These are phyloP conservation scores for Parasarocladium wereldwijsianum DNA, from an alignment of 2,329 filamentous ascomycete species.

Conservation along the genomic window DNA sequence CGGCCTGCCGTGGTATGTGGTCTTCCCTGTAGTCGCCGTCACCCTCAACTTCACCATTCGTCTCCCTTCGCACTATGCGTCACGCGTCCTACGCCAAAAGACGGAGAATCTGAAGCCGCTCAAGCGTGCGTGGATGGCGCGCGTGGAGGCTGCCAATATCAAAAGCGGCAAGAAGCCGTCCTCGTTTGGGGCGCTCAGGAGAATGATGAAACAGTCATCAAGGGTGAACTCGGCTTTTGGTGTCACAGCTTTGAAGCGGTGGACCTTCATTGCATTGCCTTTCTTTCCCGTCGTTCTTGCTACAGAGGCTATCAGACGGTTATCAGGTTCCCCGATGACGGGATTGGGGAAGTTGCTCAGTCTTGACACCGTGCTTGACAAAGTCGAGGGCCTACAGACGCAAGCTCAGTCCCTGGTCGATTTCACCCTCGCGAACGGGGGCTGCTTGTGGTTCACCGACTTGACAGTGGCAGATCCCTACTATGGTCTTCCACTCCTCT, in stretches of 20 bases:
- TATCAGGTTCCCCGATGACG: conserved; percentile 19
- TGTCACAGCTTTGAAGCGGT: conserved; percentile 32
- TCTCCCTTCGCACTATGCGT: conserved; percentile 31
- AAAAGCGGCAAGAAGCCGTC: too few relatives aligned
- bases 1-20: conserved; percentile 36
- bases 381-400: conserved; percentile 8
- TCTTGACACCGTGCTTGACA: conserved; percentile 11
- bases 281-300: conserved; percentile 34
- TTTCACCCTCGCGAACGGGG: conserved; percentile 29
- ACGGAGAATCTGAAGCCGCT: conserved; percentile 16
- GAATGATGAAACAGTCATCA: too few relatives aligned
- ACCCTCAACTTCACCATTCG: conserved; percentile 28
- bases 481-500: conserved; percentile 28
- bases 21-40: conserved; percentile 36
- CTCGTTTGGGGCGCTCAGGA: too few relatives aligned
- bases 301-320: conserved; percentile 34
- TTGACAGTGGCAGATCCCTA: conserved; percentile 37
- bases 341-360: conserved; percentile 18
- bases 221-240: conserved; percentile 24
- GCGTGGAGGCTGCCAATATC: conserved; percentile 12
- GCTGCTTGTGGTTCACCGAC: conserved; percentile 40
- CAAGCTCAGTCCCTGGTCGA: conserved; percentile 16
- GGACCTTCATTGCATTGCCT: conserved; percentile 18
- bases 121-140: conserved; percentile 16
- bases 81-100: conserved; percentile 14